These are phyloP conservation scores for Earliella scabrosa DNA, from an alignment of 1,284 basidiomycete species.

Conservation along the genomic window DNA sequence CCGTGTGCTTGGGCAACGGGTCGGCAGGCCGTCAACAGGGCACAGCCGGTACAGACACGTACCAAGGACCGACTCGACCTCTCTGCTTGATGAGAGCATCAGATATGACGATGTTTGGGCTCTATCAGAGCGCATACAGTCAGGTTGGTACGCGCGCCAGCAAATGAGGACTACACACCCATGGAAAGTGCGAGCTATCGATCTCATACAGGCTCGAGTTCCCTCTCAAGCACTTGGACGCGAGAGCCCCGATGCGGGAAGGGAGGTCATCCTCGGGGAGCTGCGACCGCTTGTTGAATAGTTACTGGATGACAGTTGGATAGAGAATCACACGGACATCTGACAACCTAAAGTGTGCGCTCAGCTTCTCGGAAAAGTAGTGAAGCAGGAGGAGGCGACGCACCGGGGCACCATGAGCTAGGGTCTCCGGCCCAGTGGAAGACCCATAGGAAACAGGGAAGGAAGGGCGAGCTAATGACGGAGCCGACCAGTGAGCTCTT, in stretches of 20 bases:
- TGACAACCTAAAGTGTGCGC: slow-evolving; percentile 77
- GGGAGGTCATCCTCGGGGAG: slow-evolving; percentile 78
- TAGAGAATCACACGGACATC: slow-evolving; percentile 84
- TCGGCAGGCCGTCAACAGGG: no score
- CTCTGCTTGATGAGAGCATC: no score
- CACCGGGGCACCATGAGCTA: slow-evolving; percentile 88
- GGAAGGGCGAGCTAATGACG: slow-evolving; percentile 85
- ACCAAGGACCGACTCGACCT: slow-evolving; percentile 32
- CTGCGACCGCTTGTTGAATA: slow-evolving; percentile 97
- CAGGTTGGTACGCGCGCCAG: slow-evolving; percentile 69
- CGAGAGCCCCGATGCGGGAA: slow-evolving; percentile 74
- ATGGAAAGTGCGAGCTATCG: slow-evolving; percentile 87
- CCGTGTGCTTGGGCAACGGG: no score
- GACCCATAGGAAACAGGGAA: slow-evolving; percentile 86
- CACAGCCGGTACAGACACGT: neutral
- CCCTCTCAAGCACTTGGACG: slow-evolving; percentile 86
- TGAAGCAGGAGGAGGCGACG: slow-evolving; percentile 25
- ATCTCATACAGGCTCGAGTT: slow-evolving; percentile 96
- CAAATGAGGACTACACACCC: slow-evolving; percentile 89
- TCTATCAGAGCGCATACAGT: no score
- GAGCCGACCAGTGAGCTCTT: slow-evolving; percentile 82
- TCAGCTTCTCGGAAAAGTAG: neutral
- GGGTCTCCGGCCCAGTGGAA: slow-evolving; percentile 93
- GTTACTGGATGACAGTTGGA: slow-evolving; percentile 90
- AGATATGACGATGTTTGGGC: slow-evolving; percentile 27